Conservation (phyloP, 2,329 filamentous ascomycete genomes). For the Ambrosiella xylebori region DNA sequence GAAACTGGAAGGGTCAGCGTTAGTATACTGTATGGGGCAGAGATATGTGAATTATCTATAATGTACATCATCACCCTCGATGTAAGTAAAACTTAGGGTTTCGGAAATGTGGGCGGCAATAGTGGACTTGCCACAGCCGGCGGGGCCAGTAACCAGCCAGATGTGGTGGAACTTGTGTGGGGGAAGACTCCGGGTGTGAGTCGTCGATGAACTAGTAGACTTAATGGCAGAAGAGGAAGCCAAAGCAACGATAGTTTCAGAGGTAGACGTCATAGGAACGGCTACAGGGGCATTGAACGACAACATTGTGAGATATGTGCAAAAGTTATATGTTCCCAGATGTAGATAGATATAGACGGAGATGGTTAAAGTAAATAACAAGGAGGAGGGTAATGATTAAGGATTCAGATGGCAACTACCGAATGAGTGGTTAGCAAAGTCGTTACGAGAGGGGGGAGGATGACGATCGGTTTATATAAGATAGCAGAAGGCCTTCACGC, state of each 20-base stretch:
- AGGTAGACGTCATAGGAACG: slow-evolving; percentile 16
- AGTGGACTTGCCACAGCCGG: slow-evolving; percentile 65
- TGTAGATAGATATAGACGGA: slow-evolving; percentile 7
- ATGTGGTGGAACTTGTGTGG: slow-evolving; percentile 42
- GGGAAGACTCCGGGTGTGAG: slow-evolving; percentile 1
- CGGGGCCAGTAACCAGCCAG: slow-evolving; percentile 65
- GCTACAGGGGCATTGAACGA: slow-evolving; percentile 32
- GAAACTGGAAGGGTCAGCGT: slow-evolving; percentile 36
- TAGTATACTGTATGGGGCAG: slow-evolving; percentile 15
- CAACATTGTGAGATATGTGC: slow-evolving; percentile 25
- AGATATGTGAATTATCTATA: neutral
- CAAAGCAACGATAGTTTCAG: slow-evolving; percentile 14
- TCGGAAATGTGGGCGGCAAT: slow-evolving; percentile 49
- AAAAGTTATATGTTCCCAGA: neutral
- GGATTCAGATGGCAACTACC: neutral
- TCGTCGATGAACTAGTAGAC: slow-evolving; percentile 2
- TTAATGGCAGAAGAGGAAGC: slow-evolving; percentile 15
- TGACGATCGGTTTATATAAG: slow-evolving; percentile 1
- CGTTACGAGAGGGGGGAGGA: neutral
- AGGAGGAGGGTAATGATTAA: neutral
- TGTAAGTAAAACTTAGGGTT: slow-evolving; percentile 47
- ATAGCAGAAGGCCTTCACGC: neutral
- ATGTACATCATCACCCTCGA: slow-evolving; percentile 63
- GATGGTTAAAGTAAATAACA: slow-evolving; percentile 12
- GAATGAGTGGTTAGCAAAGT: neutral